Evolutionary conservation across 2,329 filamentous ascomycete species (phyloP), one percentile per base, ranked within the genome.

Genomic region (Colletotrichum sp.): DNA sequence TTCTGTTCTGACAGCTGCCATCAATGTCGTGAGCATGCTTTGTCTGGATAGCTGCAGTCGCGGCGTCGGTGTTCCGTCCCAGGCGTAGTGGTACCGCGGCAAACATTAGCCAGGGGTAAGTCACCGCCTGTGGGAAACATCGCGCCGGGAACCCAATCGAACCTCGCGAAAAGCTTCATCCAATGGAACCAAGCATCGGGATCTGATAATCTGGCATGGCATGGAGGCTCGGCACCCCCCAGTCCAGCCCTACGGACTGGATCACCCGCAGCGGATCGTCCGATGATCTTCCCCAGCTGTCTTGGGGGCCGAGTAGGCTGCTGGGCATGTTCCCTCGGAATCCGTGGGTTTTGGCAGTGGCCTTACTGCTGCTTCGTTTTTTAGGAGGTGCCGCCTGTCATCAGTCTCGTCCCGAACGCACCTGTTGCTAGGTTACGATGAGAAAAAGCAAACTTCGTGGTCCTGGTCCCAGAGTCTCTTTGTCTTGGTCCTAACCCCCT

Each of bases 161-260:
- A 15, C 30, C n/a, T 68, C 39, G 16, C 44, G 21, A 57, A 69
- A 60, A 74, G 64, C 70, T 76, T 73, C 70, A 71, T 44, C 73
- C 73, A 76, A 76, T 72, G 24, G 63, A 72, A 36, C 59, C 16
- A 21, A 32, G 34, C 34, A 30, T 65, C 65, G 34, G 73, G 71
- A 76, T 76, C 74, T 76, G 73, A 74, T 73, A 74, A 76, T 64
- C 64, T 76, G 44, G 64, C 70, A 69, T 76, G 52, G 26, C 59
- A 63, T 55, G 39, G 49, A 64, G 39, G 18, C 57, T 60, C 70
- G 52, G 63, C 36, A 57, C 28, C 69, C 68, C 36, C 49, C 15
- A 49, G 64, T 68, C 44, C 59, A 69, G 64, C 74, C 74, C 71
- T 76, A 76, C n/a, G 34, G 64, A 32, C 49, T 9, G 36, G 65